Evolutionary conservation across 805 yeast species (phyloP).

Genomic region (Teunomyces atbi): DNA sequence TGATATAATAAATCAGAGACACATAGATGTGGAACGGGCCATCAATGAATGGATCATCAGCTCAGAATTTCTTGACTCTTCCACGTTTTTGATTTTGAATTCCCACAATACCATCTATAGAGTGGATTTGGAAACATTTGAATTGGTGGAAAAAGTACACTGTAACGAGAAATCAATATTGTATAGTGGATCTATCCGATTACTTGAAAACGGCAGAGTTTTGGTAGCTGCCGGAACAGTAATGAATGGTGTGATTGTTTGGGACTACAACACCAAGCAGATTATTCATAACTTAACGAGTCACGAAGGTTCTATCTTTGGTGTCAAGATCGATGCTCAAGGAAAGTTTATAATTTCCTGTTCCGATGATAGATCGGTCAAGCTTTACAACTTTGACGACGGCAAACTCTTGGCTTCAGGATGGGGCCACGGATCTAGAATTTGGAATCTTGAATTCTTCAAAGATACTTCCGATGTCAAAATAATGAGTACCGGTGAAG

Average conservation of each 20-base stretch:
- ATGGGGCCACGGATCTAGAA: conserved; percentile 96
- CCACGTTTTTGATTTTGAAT: conserved; percentile 52
- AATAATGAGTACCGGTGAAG: conserved; percentile 78
- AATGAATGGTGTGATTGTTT: conserved; percentile 78
- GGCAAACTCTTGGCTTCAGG: conserved; percentile 71
- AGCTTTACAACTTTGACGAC: conserved; percentile 60
- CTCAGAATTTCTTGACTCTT: conserved; percentile 47
- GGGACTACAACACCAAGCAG: conserved; percentile 52
- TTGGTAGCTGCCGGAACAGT: conserved; percentile 89
- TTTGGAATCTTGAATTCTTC: conserved; percentile 52
- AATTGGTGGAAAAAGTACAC: conserved; percentile 31
- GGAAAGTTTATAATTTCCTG: conserved; percentile 69
- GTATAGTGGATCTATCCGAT: conserved; percentile 78
- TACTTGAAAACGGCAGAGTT: conserved; percentile 39
- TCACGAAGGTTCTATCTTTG: conserved; percentile 92
- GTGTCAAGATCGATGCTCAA: conserved; percentile 58
- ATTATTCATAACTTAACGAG: conserved; percentile 58
- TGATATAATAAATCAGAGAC: not conserved
- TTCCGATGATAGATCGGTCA: conserved; percentile 91
- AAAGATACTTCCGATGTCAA: conserved; percentile 14
- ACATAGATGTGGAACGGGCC: conserved; percentile 44
- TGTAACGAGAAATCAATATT: conserved; percentile 77
- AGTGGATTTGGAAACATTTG: conserved; percentile 27
- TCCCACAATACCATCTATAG: conserved; percentile 70
- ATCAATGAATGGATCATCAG: conserved; percentile 80